Evolutionary conservation across 768 basidiomycete species (phyloP), one percentile per base, ranked within the genome.

Genomic region (Naganishia onofrii): DNA sequence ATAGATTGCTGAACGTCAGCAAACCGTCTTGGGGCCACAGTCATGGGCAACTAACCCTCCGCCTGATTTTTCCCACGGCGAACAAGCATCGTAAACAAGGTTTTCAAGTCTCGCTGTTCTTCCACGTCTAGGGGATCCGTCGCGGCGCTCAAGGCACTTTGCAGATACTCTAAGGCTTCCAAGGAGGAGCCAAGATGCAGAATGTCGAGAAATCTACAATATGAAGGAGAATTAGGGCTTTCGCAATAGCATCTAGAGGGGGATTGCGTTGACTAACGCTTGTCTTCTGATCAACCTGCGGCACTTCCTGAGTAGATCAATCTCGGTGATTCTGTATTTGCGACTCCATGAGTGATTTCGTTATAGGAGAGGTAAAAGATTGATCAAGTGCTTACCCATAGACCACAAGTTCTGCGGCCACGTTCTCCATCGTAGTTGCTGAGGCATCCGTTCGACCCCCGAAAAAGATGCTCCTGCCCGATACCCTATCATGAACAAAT

Each of bases 201-300:
- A 26, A 66, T 51, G 21, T 66, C 65, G 65, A 53, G 42, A 28
- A 66, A 66, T 1, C 65, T 66, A 38, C 10, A 34, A 26, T 17
- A 3, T 38, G 21, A 7, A 44, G 1, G 15, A 0, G 10, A 63
- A 26, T 44, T 12, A 42, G 21, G 9, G 36, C 21, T 26, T 28
- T 46, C 10, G 36, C 42, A 44, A 29, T 15, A 2, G 36, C 3
- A 21, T 4, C 23, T 51, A 8, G 48, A 23, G 13, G 1, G 28
- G 10, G 3, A 28, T n/a, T 6, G 46, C 34, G 12, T 21, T 17
- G 26, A 34, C 63, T 48, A 3, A 66, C 46, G 32, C 28, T 31
- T 66, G 29, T 53, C 65, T 21, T 66, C 65, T 66, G 19, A 66
- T 44, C 15, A n/a, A 15, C 29, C 48, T 32, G 19, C 52, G 46